Base-by-base conservation (phyloP, 352 stramenopile species). In the Phytophthora cactorum region DNA sequence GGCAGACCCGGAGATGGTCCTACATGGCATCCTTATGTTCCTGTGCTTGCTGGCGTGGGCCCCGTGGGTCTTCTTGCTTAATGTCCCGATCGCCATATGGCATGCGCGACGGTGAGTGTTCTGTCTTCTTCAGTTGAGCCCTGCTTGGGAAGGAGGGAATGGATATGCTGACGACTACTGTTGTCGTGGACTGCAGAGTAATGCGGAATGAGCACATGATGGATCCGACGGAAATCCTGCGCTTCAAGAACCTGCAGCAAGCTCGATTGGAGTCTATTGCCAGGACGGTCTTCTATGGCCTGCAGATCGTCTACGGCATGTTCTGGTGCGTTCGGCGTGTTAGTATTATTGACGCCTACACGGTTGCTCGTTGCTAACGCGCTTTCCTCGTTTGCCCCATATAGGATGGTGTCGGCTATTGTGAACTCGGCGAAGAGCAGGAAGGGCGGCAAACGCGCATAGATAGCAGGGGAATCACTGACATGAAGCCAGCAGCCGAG, bases 251-350 rank as follows among this genome's bases (percentile, higher is more conserved):
- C 59, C 70, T 96, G 29, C 86, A 91, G 36, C 78, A 82, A 27
- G 84, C 88, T 34, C 86, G 88, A 52, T 74, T 88, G 43, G 86
- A 94, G 69, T 84, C 88, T 17, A 96, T 96, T 64, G 78, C 78
- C 31, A 94, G 90, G 70, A 96, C 86, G 12, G 80, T 96, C 10
- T 96, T 96, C 47, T 96, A 93, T 58, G 88, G 88, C 11, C 75
- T 96, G 39, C 88, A 93, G 70, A 96, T 96, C 63, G 80, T 96
- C 61, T 96, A 96, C 72, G 88, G 83, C 81, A 96, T 96, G 88
- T 96, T 91, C 69, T 96, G 88, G 87, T 95, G 57, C 72, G 78
- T 78, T 14, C 8, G 39, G 25, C 14, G 15, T 58, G 22, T 10
- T 32, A 10, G 15, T 44, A n/a, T 36, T 5, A 4, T 36, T 39